phyloP scores from a whole-genome alignment of 2,329 filamentous ascomycete genomes.

The Incumbomyces delicatus region DNA sequence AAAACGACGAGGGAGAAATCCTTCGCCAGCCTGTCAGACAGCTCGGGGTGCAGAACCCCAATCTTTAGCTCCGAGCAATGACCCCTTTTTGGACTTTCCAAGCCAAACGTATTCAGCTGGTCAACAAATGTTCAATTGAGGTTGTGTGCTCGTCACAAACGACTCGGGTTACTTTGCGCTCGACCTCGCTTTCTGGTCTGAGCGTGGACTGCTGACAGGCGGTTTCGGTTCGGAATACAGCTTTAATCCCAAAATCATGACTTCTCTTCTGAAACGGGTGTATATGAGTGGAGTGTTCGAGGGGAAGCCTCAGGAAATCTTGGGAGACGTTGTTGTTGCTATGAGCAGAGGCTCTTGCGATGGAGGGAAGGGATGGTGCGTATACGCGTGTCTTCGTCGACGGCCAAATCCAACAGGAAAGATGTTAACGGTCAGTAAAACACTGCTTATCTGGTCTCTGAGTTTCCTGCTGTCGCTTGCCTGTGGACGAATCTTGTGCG shows the following conservation, averaged over 20 bases:
- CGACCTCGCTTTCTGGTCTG: not conserved
- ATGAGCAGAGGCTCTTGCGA: not conserved
- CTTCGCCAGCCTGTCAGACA: conserved; percentile 8
- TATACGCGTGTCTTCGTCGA: too few species aligned
- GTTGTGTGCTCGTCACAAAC: conserved; percentile 1
- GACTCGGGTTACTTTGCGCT: not conserved
- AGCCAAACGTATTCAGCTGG: too few species aligned
- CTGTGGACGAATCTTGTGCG: too few species aligned
- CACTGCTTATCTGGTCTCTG: too few species aligned
- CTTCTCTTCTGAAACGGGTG: not conserved
- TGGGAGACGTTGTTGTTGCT: too few species aligned
- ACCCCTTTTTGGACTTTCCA: too few species aligned
- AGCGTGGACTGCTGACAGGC: conserved; percentile 3
- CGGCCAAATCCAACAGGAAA: too few species aligned
- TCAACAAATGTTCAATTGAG: not conserved
- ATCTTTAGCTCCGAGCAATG: not conserved
- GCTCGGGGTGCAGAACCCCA: not conserved
- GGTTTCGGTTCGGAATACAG: conserved; percentile 3
- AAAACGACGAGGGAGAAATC: not conserved
- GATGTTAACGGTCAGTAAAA: too few species aligned
- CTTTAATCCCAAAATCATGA: conserved; percentile 6
- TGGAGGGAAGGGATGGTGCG: not conserved
- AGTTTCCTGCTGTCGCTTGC: too few species aligned
- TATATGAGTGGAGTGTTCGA: conserved; percentile 3
- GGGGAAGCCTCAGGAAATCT: too few species aligned